Base-by-base conservation (phyloP, 129 eudicot genomes). In the Calendula officinalis region DNA sequence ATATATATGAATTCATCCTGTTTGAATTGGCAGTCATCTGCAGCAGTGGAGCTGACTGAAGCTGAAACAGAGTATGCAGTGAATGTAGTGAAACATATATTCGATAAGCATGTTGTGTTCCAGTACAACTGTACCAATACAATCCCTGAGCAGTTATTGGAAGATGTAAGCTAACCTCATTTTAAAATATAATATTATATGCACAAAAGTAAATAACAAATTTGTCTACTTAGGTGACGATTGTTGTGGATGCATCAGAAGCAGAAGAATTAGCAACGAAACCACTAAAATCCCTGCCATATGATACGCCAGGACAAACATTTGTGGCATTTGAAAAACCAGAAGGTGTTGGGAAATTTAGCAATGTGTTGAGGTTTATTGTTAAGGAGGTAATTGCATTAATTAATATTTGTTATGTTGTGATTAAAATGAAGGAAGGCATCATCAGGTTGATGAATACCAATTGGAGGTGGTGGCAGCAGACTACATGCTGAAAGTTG, bases 41-140 rank as follows among this genome's bases (percentile, higher is more conserved):
- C 82, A 47, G 95, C 97, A 5, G 87, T 86, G 75, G 97, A 90
- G 87, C 95, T 90, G 37, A 84, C 97, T 11, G 97, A 90, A 80
- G 87, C 89, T 53, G 97, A 90, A 78, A 90, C 97, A n/a, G 95
- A 86, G 75, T 90, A 90, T 53, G 89, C 95, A 37, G 97, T 90
- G 45, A 90, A 83, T 69, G 91, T 77, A 58, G 91, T 90, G 60
- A 90, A 90, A 83, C 97, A 90, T 80, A 79, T 90, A 48, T 90
- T 81, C 35, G 91, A 90, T 73, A 68, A 65, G 57, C 89, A 90
- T 38, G 79, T 90, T 39, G 89, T 90, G 67, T 84, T 90, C 77
- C 95, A 90, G 80, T 90, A 86, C 85, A 90, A 43, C 13, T 43
- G n/a, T 43, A 10, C 13, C 4, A 43, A 11, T 0, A 1, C 4